phyloP scores from a whole-genome alignment of 2,329 filamentous ascomycete genomes.

The Septoria petroselini region DNA sequence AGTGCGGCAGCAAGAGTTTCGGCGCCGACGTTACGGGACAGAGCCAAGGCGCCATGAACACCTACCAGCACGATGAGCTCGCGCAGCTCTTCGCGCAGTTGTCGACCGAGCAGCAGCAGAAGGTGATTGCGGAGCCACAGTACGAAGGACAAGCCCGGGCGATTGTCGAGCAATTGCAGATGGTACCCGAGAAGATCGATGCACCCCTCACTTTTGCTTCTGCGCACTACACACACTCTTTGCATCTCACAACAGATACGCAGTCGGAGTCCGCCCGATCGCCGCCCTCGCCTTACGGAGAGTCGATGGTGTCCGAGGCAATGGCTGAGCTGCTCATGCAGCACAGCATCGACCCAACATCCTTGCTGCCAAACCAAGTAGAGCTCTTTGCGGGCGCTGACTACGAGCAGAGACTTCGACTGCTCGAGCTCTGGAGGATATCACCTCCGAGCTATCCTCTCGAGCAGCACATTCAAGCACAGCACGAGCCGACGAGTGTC shows the following conservation, averaged over 20 bases:
- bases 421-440: constrained; percentile 83
- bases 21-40: constrained; percentile 47
- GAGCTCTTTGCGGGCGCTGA: constrained; percentile 76
- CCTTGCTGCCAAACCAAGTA: constrained; percentile 70
- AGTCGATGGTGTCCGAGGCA: constrained; percentile 31
- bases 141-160: constrained; percentile 15
- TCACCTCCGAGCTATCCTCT: constrained; percentile 62
- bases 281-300: constrained; percentile 35
- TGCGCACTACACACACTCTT: constrained; percentile 79
- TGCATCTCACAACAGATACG: constrained; percentile 57
- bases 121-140: constrained; percentile 28
- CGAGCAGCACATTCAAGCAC: constrained; percentile 45
- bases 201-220: constrained; percentile 68
- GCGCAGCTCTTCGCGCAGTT: constrained; percentile 69
- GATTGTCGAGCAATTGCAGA: constrained; percentile 21
- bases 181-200: constrained; percentile 25
- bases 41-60: constrained; percentile 45
- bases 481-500: constrained; percentile 57
- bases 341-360: constrained; percentile 66
- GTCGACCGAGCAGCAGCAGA: constrained; percentile 51
- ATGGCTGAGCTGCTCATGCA: constrained; percentile 53
- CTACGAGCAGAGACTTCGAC: constrained; percentile 65
- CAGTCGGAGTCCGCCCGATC: constrained; percentile 34
- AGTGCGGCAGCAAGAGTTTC: constrained; percentile 45
- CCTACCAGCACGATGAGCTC: constrained; percentile 74